Conservation (phyloP, 2,329 filamentous ascomycete genomes). For the Decorospora gaudefroyi region DNA sequence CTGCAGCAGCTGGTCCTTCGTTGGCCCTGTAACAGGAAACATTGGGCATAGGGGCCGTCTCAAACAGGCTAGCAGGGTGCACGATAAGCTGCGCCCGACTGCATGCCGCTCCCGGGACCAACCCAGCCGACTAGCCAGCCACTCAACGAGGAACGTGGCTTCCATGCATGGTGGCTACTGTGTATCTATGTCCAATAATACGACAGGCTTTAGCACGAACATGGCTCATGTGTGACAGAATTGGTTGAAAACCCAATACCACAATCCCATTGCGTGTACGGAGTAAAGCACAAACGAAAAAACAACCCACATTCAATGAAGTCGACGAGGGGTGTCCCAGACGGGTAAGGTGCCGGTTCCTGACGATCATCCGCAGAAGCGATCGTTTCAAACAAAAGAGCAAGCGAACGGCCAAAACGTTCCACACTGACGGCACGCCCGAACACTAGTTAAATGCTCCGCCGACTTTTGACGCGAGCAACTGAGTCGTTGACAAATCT, state of each 20-base stretch:
- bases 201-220: not conserved
- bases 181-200: no score
- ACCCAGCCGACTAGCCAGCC: slow-evolving; percentile 7
- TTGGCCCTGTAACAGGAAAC: slow-evolving; percentile 6
- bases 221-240: no score
- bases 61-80: slow-evolving; percentile 11
- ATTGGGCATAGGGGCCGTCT: slow-evolving; percentile 1
- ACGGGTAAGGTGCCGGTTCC: slow-evolving; percentile 8
- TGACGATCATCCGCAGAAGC: slow-evolving; percentile 4
- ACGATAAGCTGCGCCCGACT: slow-evolving; percentile 13
- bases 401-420: slow-evolving; percentile 7
- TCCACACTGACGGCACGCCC: no score
- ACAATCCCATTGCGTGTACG: no score
- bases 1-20: slow-evolving; percentile 5
- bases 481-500: slow-evolving; percentile 1
- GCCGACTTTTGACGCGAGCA: not conserved
- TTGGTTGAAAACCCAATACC: no score
- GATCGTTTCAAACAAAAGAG: not conserved
- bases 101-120: slow-evolving; percentile 11
- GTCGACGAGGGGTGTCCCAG: no score
- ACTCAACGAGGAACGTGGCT: slow-evolving; percentile 10
- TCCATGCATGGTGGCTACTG: slow-evolving; percentile 9
- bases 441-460: not conserved
- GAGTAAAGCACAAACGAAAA: no score
- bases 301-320: no score